Base-by-base conservation (phyloP, 2,329 filamentous ascomycete species). In the Xylariaceae sp. region DNA sequence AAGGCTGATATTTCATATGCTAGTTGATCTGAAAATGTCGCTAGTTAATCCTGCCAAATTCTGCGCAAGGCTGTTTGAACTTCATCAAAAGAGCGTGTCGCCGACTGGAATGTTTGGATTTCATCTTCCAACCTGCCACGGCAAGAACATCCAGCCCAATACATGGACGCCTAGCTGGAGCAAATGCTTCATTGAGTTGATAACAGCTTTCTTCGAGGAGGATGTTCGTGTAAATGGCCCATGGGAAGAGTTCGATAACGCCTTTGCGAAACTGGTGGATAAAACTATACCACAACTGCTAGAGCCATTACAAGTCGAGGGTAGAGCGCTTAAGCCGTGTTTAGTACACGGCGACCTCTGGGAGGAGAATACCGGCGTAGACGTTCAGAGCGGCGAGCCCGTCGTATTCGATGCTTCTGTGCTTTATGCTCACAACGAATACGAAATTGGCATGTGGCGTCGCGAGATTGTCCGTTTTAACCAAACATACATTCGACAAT, bases 101-200 rank as follows among this genome's bases (percentile, higher is more conserved):
- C 42, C 22, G 13, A 16, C 18, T 16, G 16, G 16, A 11, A 18
- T 64, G 51, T 70, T 70, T 55, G 68, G 66, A 7, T 71, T 70
- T 52, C 62, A 67, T 42, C 50, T 66, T 31, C 57, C 58, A 12
- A 70, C 67, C 6, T 67, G 59, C 28, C 61, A 63, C 28, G 67
- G 67, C n/a, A 58, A 53, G 31, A 56, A 54, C 13, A 53, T 62
- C 36, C 68, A 68, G 50, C 55, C 42, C 2, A 65, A 63, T 6
- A 54, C 46, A 2, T 74, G 68, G 70, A 63, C 69, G 18, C 54
- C 58, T 28, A 72, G 61, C 52, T 74, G 71, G 71, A 63, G 67
- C 38, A 50, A 50, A n/a, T 70, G 64, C 52, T 75, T 71, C 54
- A 55, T 14, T 10, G 10, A 14, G 10, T 14, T 36, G 33, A 10